Conservation (phyloP, 2,329 filamentous ascomycete species). For the Neocatenulostroma microsporum region DNA sequence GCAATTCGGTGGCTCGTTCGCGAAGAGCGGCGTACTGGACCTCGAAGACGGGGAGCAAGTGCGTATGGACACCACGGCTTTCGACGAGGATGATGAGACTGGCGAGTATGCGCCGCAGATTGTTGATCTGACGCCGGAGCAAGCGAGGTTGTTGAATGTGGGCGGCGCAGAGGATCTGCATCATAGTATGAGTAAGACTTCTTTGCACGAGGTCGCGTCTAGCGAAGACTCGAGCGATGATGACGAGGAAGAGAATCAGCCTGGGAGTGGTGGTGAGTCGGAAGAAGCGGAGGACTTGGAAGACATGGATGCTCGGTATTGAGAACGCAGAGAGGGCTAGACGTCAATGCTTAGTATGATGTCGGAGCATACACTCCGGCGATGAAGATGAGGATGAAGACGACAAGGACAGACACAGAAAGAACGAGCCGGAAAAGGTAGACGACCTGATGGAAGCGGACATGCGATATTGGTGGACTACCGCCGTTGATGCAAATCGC, state of each 20-base stretch:
- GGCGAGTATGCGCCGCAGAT: slow-evolving; percentile 58
- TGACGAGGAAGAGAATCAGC: slow-evolving; percentile 12
- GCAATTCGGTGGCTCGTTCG: slow-evolving; percentile 48
- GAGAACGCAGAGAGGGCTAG: too few relatives aligned
- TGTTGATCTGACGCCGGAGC: slow-evolving; percentile 46
- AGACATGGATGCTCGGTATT: slow-evolving; percentile 27
- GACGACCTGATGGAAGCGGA: too few relatives aligned
- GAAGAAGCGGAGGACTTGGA: slow-evolving; percentile 31
- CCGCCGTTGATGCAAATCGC: too few relatives aligned
- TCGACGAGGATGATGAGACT: slow-evolving; percentile 54
- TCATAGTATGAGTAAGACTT: slow-evolving; percentile 14
- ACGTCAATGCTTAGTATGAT: too few relatives aligned
- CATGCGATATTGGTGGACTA: too few relatives aligned
- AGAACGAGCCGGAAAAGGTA: too few relatives aligned
- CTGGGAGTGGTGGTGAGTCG: too few relatives aligned
- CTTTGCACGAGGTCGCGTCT: slow-evolving; percentile 15
- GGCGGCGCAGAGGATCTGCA: slow-evolving; percentile 19
- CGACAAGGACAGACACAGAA: too few relatives aligned
- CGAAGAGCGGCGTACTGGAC: slow-evolving; percentile 51
- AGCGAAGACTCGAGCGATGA: slow-evolving; percentile 30
- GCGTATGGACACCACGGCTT: slow-evolving; percentile 44
- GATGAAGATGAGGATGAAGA: too few relatives aligned
- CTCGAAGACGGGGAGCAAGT: slow-evolving; percentile 57
- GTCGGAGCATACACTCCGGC: too few relatives aligned
- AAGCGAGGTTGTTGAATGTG: slow-evolving; percentile 31